Percentiles rank a stretch among this genome's conserved stretches.
These are phyloP conservation scores for Mycena olivaceomarginata DNA, from an alignment of 768 basidiomycete genomes.

Conservation along the genomic window DNA sequence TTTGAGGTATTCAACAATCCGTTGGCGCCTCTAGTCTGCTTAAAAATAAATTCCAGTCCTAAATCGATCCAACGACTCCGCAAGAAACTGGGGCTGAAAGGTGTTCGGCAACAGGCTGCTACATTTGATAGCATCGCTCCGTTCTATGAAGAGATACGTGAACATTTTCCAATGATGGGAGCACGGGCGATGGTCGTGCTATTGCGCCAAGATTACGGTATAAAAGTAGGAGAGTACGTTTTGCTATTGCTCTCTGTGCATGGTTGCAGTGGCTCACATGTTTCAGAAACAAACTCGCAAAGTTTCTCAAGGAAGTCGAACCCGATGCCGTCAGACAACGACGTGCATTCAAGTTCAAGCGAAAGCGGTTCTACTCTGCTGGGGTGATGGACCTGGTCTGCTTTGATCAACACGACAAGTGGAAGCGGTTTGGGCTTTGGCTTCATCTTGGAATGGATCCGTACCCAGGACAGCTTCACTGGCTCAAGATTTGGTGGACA, in stretches of 20 bases:
- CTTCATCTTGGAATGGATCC: constrained; percentile 60
- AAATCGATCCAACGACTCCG: not conserved
- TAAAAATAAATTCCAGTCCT: not conserved
- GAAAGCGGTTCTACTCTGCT: constrained; percentile 55
- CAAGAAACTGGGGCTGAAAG: not conserved
- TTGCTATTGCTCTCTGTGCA: not conserved
- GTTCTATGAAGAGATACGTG: not conserved
- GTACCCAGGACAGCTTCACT: constrained; percentile 54
- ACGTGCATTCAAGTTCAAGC: constrained; percentile 46
- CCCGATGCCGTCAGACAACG: constrained; percentile 48
- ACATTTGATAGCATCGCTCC: not conserved
- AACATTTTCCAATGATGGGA: not conserved
- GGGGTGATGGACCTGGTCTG: constrained; percentile 62
- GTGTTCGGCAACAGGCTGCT: not conserved
- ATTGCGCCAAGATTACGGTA: not conserved
- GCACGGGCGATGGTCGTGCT: not conserved
- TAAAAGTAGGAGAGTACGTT: not conserved
- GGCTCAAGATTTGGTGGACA: constrained; percentile 65
- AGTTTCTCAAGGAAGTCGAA: constrained; percentile 30
- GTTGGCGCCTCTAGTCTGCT: too few relatives aligned
- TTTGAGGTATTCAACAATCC: not conserved
- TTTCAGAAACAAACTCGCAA: constrained; percentile 40
- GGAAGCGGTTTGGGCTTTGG: constrained; percentile 59
- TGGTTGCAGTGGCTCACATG: not conserved
- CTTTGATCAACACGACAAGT: constrained; percentile 70